A percentile compares a stretch with the other conserved stretches of the same genome.
Conservation (phyloP, 2,329 filamentous ascomycete genomes). For the Stemphylium lycopersici region DNA sequence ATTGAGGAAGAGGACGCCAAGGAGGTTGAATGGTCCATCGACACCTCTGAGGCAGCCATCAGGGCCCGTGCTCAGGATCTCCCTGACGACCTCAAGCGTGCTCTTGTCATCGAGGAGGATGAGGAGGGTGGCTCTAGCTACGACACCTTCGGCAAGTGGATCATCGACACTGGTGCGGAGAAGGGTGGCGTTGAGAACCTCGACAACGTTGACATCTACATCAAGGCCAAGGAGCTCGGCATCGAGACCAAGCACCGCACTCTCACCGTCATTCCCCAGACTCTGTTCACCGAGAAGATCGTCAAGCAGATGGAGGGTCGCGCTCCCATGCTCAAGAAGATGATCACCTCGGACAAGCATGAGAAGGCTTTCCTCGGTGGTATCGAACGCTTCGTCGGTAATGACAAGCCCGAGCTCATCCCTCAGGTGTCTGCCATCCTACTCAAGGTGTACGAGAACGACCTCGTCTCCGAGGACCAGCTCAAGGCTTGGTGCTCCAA, state of each 20-base stretch:
- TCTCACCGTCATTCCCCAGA: slow-evolving; percentile 87
- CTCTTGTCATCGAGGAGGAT: slow-evolving; percentile 81
- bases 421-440: slow-evolving; percentile 83
- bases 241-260: slow-evolving; percentile 96
- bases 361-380: slow-evolving; percentile 95
- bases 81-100: slow-evolving; percentile 92
- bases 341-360: slow-evolving; percentile 89
- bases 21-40: slow-evolving; percentile 93
- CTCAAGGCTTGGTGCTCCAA: slow-evolving; percentile 90
- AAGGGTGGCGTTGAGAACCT: slow-evolving; percentile 77
- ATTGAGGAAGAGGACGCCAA: slow-evolving; percentile 76
- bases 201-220: slow-evolving; percentile 87
- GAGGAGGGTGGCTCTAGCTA: slow-evolving; percentile 84
- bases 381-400: slow-evolving; percentile 88
- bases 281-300: slow-evolving; percentile 90
- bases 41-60: slow-evolving; percentile 94
- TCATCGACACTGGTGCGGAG: slow-evolving; percentile 74
- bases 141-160: slow-evolving; percentile 92
- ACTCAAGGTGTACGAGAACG: slow-evolving; percentile 87
- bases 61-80: slow-evolving; percentile 92
- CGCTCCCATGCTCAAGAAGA: slow-evolving; percentile 86
- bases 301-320: slow-evolving; percentile 85
- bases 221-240: slow-evolving; percentile 95
- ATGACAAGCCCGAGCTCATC: slow-evolving; percentile 80
- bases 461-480: slow-evolving; percentile 86